Conservation (phyloP, 2,329 filamentous ascomycete genomes). For the Ophiostoma ulmi region DNA sequence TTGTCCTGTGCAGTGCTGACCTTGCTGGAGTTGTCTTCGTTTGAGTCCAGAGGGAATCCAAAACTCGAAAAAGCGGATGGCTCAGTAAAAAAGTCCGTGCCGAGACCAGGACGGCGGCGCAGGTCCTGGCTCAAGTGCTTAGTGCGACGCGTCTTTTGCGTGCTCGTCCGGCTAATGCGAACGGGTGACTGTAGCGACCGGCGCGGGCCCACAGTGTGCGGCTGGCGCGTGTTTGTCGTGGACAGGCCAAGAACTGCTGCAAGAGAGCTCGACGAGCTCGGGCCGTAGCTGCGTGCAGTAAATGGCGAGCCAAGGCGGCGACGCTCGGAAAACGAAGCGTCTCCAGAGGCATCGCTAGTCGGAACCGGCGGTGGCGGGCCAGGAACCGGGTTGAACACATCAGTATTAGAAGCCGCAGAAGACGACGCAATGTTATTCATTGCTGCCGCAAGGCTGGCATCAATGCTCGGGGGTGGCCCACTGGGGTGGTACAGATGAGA, state of each 20-base stretch:
- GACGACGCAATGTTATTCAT: not conserved
- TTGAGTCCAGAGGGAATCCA: constrained; percentile 27
- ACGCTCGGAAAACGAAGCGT: constrained; percentile 33
- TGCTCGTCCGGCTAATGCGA: constrained; percentile 49
- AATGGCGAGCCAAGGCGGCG: constrained; percentile 52
- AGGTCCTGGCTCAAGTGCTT: constrained; percentile 44
- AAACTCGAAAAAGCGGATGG: constrained; percentile 33
- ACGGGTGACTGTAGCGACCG: constrained; percentile 51
- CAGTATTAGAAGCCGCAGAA: not conserved
- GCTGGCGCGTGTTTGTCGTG: constrained; percentile 38
- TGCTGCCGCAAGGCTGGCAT: constrained; percentile 5
- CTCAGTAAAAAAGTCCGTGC: constrained; percentile 50
- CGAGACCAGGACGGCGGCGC: constrained; percentile 52
- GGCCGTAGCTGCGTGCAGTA: constrained; percentile 55
- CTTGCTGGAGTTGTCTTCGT: not conserved
- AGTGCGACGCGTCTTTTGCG: constrained; percentile 50
- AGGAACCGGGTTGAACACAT: not conserved
- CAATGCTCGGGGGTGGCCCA: constrained; percentile 1
- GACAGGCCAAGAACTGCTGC: constrained; percentile 38
- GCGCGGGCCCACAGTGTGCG: constrained; percentile 47
- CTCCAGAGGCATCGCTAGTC: constrained; percentile 19
- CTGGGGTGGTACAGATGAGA: constrained; percentile 23
- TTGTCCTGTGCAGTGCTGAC: constrained; percentile 35
- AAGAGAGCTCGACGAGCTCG: constrained; percentile 52
- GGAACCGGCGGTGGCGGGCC: not conserved